These are phyloP conservation scores for Aspergillus alliaceus DNA, from an alignment of 2,329 filamentous ascomycete genomes.

Conservation along the genomic window DNA sequence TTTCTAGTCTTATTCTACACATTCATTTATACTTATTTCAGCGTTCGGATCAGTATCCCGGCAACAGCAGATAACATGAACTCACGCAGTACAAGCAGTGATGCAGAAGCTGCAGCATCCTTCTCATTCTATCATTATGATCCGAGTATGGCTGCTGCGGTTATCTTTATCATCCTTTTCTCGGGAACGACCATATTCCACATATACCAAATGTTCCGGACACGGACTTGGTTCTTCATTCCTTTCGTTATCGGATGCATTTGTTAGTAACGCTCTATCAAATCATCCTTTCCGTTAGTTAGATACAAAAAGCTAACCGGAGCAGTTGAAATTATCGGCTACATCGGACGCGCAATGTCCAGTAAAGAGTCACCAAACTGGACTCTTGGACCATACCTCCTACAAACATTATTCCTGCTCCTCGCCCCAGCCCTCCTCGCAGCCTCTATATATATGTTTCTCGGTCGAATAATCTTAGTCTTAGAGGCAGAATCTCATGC, in stretches of 20 bases:
- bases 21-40: no score
- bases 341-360: constrained; percentile 23
- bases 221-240: constrained; percentile 23
- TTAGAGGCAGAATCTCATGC: constrained; percentile 33
- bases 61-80: neutral
- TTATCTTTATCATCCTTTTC: neutral
- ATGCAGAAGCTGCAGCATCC: neutral
- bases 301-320: neutral
- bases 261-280: constrained; percentile 16
- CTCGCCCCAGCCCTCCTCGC: constrained; percentile 44
- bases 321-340: constrained; percentile 47
- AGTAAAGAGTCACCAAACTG: constrained; percentile 9
- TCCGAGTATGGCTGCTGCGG: neutral
- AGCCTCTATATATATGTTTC: constrained; percentile 41
- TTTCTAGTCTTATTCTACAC: no score
- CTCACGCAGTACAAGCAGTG: neutral
- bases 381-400: constrained; percentile 26
- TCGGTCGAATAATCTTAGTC: constrained; percentile 38
- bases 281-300: no score
- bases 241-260: constrained; percentile 43
- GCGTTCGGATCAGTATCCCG: neutral
- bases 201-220: constrained; percentile 14
- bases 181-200: constrained; percentile 11
- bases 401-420: constrained; percentile 37
- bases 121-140: neutral